Evolutionary conservation across 371 early-diverging fungal genomes (phyloP).

Genomic region (Haplosporangium sp.): DNA sequence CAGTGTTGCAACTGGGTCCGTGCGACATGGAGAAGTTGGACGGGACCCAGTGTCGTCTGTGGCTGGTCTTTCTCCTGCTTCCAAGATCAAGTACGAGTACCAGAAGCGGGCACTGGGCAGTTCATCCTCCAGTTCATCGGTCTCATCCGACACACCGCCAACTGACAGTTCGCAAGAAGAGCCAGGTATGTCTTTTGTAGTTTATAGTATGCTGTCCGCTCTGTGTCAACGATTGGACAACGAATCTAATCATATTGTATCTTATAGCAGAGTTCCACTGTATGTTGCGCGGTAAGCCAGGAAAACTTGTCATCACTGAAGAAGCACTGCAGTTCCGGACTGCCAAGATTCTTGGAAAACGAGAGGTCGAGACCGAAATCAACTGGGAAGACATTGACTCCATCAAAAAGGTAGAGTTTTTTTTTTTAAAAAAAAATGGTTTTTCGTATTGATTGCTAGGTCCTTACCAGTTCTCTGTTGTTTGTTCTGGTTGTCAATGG

Average conservation of each 20-base stretch:
- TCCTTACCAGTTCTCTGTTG: not conserved
- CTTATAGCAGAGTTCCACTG: slow-evolving; percentile 37
- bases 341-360: slow-evolving; percentile 45
- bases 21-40: slow-evolving; percentile 3
- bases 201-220: too few species aligned
- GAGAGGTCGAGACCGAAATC: slow-evolving; percentile 30
- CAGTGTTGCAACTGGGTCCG: not conserved
- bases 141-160: not conserved
- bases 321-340: slow-evolving; percentile 43
- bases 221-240: too few species aligned
- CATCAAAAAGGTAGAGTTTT: slow-evolving; percentile 35
- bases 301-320: slow-evolving; percentile 43
- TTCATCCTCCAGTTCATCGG: slow-evolving; percentile 14
- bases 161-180: not conserved
- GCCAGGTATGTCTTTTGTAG: slow-evolving; percentile 6
- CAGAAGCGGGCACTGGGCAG: slow-evolving; percentile 28
- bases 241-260: not conserved
- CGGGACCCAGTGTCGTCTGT: slow-evolving; percentile 14
- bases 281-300: slow-evolving; percentile 47
- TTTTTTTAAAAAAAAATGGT: not conserved
- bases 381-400: slow-evolving; percentile 41
- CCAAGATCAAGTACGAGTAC: slow-evolving; percentile 48
- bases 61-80: slow-evolving; percentile 28
- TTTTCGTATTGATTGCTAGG: not conserved
- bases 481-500: not conserved